These are phyloP conservation scores for Alternaria hordeiaustralica DNA, from an alignment of 2,329 filamentous ascomycete species.

Conservation along the genomic window DNA sequence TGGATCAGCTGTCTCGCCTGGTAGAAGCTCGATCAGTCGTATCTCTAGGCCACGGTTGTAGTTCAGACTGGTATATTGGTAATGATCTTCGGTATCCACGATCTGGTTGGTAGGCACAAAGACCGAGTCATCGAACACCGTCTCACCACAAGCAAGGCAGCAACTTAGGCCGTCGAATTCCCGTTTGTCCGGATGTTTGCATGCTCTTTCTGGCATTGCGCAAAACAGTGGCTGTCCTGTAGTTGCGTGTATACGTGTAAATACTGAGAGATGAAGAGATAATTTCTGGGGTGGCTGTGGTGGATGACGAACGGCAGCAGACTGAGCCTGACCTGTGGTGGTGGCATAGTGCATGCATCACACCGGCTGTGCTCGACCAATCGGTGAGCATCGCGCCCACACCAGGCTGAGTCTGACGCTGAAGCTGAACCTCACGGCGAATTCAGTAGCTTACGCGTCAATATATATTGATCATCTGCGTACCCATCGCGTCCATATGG, in stretches of 20 bases:
- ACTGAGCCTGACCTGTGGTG: too few relatives aligned
- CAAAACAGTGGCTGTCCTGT: neutral
- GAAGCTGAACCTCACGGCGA: neutral
- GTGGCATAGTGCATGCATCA: neutral
- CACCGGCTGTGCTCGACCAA: neutral
- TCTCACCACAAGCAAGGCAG: conserved; percentile 20
- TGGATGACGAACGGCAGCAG: neutral
- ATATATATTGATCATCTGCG: conserved; percentile 8
- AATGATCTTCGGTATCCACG: neutral
- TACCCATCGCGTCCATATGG: conserved; percentile 11
- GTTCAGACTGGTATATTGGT: conserved; percentile 13
- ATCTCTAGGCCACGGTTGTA: conserved; percentile 11
- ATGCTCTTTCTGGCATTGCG: neutral
- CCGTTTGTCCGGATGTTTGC: conserved; percentile 18
- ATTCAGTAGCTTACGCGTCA: neutral
- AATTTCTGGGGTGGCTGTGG: neutral
- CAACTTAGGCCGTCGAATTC: conserved; percentile 19
- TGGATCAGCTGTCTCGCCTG: neutral
- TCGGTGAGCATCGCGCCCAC: accelerated
- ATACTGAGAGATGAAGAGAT: too few relatives aligned
- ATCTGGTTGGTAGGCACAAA: neutral
- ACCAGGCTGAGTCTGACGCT: neutral
- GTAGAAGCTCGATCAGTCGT: conserved; percentile 1
- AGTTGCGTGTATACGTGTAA: too few relatives aligned
- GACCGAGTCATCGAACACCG: neutral